Base-by-base conservation (phyloP, 202 grass and related monocot genomes). In the Schoenoplectus triqueter region DNA sequence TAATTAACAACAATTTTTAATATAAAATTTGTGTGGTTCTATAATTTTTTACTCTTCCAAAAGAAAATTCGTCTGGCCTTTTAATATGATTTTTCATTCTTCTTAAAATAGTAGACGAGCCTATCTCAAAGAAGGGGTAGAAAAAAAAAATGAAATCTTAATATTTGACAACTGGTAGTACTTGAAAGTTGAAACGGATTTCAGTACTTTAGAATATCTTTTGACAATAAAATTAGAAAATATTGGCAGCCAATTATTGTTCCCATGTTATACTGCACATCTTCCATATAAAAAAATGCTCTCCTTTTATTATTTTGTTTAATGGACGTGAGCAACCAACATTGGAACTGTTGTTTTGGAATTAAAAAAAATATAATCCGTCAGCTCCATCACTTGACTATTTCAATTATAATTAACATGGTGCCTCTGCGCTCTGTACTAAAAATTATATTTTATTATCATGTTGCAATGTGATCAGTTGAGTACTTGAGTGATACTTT, bases 241-340 rank as follows among this genome's bases (percentile, higher is more conserved):
- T 51, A 52, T 21, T 7, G 22, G 51, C 2, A 57, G 22, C 51
- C 73, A 77, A 77, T 77, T 77, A 77, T 57, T 77, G 73, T 77
- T 11, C 21, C 73, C 73, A 77, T 77, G 73, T 77, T 77, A 77
- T 57, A 41, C 21, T 77, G 21, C 73, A 57, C 4, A 56, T 40
- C 22, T 57, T 40, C 21, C 73, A 56, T 77, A n/a, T 41, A 57
- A 77, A 76, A 22, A 41, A 13, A 0, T 57, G 0, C 55, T 19
- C 20, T 40, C 18, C 14, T 10, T 72, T 55, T 57, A 41, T 57
- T 39, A 14, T 54, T 60, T 60, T 60, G 13, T 14, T 42, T 68
- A 41, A 57, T 56, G 14, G 73, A 40, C 14, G 0, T 42, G 3
- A 15, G 17, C 14, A 44, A 39, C 75, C 75, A 78, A 60, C 59